Base-by-base conservation (phyloP, 345 rosid species). In the Hypericum perforatum region DNA sequence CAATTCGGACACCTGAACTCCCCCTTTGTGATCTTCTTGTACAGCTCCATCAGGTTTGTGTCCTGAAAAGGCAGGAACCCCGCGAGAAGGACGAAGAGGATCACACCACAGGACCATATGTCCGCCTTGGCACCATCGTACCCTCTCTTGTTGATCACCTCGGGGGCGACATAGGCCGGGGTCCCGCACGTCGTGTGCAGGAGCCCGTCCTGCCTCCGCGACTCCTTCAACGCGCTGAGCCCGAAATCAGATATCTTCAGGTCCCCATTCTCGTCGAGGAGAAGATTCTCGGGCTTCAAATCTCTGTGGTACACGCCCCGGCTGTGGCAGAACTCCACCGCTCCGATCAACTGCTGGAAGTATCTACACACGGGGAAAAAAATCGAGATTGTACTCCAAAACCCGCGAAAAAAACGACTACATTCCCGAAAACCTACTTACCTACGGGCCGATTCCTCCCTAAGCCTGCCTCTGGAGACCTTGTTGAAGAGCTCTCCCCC, bases 111-210 rank as follows among this genome's bases (percentile, higher is more conserved):
- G 0, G 95, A 89, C 97, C 97, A 89, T 37, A 85, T 83, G 61
- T 89, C 97, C 0, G 92, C 81, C 66, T 79, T 85, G 38, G 78
- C 76, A 10, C 95, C 95, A 54, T 82, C 89, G 5, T 89, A 89
- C 13, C 95, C 97, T 66, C 70, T 82, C 70, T 79, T 78, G 74
- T 63, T 69, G 7, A 85, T 79, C 15, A 89, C 77, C 63, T 89
- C 97, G 0, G 97, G 95, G 0, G 97, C 89, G 29, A 89, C 97
- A 39, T 89, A 85, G 13, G 97, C 92, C 0, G 97, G 95, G 10
- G 97, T 89, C 32, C 97, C 92, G 42, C 97, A 82, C n/a, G 95
- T 76, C 29, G 95, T 89, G 63, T 89, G 95, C 12, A 89, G 85
- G 40, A 89, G 77, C 11, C 97, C 89, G 54, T 89, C 95, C 54